A percentile compares a stretch with the other conserved stretches of the same genome.
Conservation (phyloP, 2,329 filamentous ascomycete species). For the Alternaria gaisen region DNA sequence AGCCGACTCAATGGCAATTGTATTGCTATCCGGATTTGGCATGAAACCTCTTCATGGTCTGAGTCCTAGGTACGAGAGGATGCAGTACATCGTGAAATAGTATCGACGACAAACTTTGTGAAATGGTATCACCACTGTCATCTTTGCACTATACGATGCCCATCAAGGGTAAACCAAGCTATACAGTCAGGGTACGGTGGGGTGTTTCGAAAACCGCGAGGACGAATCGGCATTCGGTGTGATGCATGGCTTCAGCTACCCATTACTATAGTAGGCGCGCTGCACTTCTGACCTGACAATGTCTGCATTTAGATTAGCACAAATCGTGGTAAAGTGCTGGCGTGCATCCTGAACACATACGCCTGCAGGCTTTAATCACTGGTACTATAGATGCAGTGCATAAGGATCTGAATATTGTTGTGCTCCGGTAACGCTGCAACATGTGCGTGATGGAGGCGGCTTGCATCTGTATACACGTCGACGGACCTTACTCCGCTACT, state of each 20-base stretch:
- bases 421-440: not conserved
- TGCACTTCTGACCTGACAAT: not conserved
- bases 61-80: too few species aligned
- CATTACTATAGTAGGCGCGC: not conserved
- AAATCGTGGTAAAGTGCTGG: not conserved
- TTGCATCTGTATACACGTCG: not conserved
- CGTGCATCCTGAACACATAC: too few species aligned
- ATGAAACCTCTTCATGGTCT: too few species aligned
- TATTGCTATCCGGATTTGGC: too few species aligned
- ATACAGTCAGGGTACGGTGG: not conserved
- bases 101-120: not conserved
- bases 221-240: not conserved
- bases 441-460: not conserved
- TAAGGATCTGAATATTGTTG: not conserved
- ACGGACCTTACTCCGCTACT: not conserved
- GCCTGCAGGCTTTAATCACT: too few species aligned
- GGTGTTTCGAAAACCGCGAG: not conserved
- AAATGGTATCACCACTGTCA: not conserved
- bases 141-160: not conserved
- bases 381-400: too few species aligned
- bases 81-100: too few species aligned
- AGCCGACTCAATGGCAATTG: too few species aligned
- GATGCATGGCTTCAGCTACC: not conserved
- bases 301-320: not conserved
- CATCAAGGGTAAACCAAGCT: not conserved